Evolutionary conservation across 768 basidiomycete species (phyloP).

Genomic region (Termitomyces sp.): DNA sequence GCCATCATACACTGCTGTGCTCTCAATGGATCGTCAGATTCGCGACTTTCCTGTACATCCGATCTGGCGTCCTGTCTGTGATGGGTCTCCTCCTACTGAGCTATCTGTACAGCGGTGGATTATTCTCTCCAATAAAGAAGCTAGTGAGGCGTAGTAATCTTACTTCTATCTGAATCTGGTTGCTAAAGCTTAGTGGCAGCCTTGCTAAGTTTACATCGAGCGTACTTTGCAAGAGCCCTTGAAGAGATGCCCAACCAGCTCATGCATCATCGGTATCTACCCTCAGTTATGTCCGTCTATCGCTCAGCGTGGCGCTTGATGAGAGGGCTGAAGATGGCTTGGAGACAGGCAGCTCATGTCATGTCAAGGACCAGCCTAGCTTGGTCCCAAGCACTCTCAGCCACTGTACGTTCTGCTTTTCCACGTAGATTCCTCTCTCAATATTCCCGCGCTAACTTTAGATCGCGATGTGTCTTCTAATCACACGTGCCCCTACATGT

Average conservation of each 20-base stretch:
- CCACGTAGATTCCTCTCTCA: background rate
- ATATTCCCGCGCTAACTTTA: constrained; percentile 16
- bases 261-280: constrained; percentile 55
- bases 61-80: constrained; percentile 34
- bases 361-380: constrained; percentile 41
- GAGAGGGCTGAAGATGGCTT: constrained; percentile 39
- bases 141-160: constrained; percentile 27
- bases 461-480: constrained; percentile 57
- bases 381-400: constrained; percentile 68
- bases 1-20: constrained; percentile 44
- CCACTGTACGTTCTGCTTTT: constrained; percentile 40
- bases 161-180: background rate
- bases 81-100: constrained; percentile 13
- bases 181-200: constrained; percentile 26
- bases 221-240: constrained; percentile 64
- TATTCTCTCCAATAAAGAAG: constrained; percentile 43
- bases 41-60: constrained; percentile 53
- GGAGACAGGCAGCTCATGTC: constrained; percentile 32
- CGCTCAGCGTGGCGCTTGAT: constrained; percentile 67
- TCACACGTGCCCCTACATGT: constrained; percentile 43
- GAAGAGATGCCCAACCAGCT: constrained; percentile 54
- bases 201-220: constrained; percentile 59
- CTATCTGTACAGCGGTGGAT: constrained; percentile 37
- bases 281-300: constrained; percentile 69
- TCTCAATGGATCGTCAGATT: constrained; percentile 55